Percentiles rank a stretch among this genome's conserved stretches.
Evolutionary conservation across 306 rosid species (phyloP).

Genomic region (Boehmeria nivea): DNA sequence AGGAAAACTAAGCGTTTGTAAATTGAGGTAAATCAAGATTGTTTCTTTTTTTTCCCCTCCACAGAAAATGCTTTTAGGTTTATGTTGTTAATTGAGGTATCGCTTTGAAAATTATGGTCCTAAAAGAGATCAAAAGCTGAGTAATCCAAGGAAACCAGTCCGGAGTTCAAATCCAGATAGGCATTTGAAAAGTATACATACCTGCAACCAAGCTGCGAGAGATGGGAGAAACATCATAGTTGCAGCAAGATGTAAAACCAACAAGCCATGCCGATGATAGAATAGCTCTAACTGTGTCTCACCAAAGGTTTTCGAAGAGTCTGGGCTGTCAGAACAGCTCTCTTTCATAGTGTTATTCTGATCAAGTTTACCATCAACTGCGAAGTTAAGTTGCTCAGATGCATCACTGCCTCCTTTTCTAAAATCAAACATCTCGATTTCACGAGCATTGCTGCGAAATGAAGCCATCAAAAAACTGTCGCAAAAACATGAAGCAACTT

Average conservation of each 20-base stretch:
- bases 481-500: constrained; percentile 37
- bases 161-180: background rate
- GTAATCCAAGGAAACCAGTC: background rate
- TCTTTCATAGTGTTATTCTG: constrained; percentile 47
- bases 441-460: constrained; percentile 57
- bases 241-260: constrained; percentile 72
- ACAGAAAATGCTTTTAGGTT: too few species aligned
- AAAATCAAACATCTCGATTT: constrained; percentile 37
- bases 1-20: background rate
- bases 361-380: constrained; percentile 44
- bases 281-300: constrained; percentile 83
- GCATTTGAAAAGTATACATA: constrained; percentile 22
- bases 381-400: constrained; percentile 38
- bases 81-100: too few species aligned
- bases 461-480: constrained; percentile 82
- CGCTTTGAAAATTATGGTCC: too few species aligned
- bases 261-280: constrained; percentile 83
- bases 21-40: too few species aligned
- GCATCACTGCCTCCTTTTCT: constrained; percentile 33
- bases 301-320: constrained; percentile 61
- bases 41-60: too few species aligned
- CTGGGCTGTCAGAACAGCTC: constrained; percentile 47
- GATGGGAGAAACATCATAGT: constrained; percentile 87
- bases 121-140: too few species aligned
- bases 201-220: constrained; percentile 90